phyloP scores from a whole-genome alignment of 1,139 yeast species.

The Zygosaccharomyces sapae region DNA sequence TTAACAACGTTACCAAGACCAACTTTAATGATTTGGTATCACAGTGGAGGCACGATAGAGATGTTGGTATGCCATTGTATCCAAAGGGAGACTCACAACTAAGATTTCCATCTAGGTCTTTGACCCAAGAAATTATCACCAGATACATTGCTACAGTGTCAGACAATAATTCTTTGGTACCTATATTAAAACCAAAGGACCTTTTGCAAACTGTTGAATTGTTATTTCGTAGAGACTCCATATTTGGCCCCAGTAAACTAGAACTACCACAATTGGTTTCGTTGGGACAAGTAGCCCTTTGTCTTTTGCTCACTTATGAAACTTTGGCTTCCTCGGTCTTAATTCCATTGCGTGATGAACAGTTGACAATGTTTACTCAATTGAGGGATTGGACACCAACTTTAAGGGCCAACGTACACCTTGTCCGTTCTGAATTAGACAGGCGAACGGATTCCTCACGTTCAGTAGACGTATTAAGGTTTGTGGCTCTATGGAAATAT shows the following conservation, averaged over 20 bases:
- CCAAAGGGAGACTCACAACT: slow-evolving; percentile 14
- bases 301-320: slow-evolving; percentile 27
- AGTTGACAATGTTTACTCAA: slow-evolving; percentile 17
- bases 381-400: slow-evolving; percentile 18
- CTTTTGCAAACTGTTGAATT: slow-evolving; percentile 19
- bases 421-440: slow-evolving; percentile 22
- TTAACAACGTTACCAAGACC: slow-evolving; percentile 13
- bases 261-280: slow-evolving; percentile 21
- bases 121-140: slow-evolving; percentile 20
- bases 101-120: slow-evolving; percentile 20
- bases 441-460: slow-evolving; percentile 17
- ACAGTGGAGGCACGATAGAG: slow-evolving; percentile 15
- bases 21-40: slow-evolving; percentile 16
- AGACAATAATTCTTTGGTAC: slow-evolving; percentile 23
- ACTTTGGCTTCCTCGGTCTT: slow-evolving; percentile 27
- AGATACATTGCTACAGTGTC: slow-evolving; percentile 19
- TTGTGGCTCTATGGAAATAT: slow-evolving; percentile 25
- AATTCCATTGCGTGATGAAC: slow-evolving; percentile 25
- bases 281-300: slow-evolving; percentile 26
- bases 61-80: slow-evolving; percentile 8
- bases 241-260: slow-evolving; percentile 18
- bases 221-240: slow-evolving; percentile 22
- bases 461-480: slow-evolving; percentile 22
- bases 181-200: slow-evolving; percentile 23
- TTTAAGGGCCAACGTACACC: slow-evolving; percentile 18